Evolutionary conservation across 2,329 filamentous ascomycete genomes (phyloP).

Genomic region (Alternaria rosae): DNA sequence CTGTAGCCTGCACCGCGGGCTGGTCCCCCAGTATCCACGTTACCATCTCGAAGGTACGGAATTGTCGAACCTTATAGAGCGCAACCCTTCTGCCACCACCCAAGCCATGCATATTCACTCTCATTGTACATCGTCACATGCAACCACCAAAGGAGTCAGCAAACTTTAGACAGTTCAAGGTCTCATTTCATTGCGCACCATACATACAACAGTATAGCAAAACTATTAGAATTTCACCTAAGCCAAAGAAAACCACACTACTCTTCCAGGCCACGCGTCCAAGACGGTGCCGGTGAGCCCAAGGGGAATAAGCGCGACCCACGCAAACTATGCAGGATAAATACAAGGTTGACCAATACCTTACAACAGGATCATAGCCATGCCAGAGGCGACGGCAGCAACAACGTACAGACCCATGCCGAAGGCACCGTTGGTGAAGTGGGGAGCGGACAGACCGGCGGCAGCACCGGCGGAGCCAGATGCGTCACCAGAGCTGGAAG

Average conservation of each 20-base stretch:
- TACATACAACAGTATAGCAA: not conserved
- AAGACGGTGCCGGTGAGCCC: not conserved
- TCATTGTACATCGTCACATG: not conserved
- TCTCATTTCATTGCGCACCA: conserved; percentile 4
- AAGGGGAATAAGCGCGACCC: conserved; percentile 16
- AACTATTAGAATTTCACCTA: conserved; percentile 3
- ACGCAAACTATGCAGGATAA: conserved; percentile 20
- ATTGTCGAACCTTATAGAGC: not conserved
- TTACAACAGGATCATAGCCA: conserved; percentile 64
- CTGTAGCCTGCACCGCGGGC: not conserved
- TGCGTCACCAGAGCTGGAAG: conserved; percentile 19
- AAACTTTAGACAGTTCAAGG: not conserved
- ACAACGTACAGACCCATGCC: conserved; percentile 60
- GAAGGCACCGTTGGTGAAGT: conserved; percentile 55
- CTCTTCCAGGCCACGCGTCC: not conserved
- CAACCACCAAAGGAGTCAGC: too few species aligned
- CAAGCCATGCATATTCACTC: not conserved
- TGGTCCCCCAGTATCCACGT: not conserved
- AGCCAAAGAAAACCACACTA: conserved; percentile 8
- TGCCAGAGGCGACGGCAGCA: conserved; percentile 60
- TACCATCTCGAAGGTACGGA: not conserved
- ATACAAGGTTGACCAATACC: conserved; percentile 2
- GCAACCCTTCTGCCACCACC: not conserved
- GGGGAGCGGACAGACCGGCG: conserved; percentile 54
- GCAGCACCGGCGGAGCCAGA: conserved; percentile 46